Evolutionary conservation across 148 eudicot genomes (phyloP), one percentile per base, ranked within the genome.

Genomic region (Rhododendron williamsianum): DNA sequence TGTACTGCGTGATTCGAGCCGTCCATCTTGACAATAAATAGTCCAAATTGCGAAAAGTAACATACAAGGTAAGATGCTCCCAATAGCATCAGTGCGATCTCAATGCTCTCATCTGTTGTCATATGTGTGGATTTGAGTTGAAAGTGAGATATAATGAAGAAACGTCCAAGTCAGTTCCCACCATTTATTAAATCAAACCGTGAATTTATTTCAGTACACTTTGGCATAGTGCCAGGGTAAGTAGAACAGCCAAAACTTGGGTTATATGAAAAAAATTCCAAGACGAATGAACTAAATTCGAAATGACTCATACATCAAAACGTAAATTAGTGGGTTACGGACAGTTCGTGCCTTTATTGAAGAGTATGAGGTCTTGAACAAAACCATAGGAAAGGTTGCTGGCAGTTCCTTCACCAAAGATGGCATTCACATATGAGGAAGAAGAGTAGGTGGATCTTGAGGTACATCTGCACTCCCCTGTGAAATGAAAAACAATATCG

Each of bases 401-500:
- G 73, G 63, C 41, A 73, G 21, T 52, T 54, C 63, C 23, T 81
- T 72, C 58, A 79, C 23, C 83, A 45, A 73, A 48, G 18, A 69
- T 49, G 10, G 13, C 33, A 86, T 35, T 87, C 89, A 93, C 83
- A 92, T 84, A 71, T 88, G 85, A 76, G 98, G 98, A 60, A 94
- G 90, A 85, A 86, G 86, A 30, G 98, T 94, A 9, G 91, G 87
- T 49, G 92, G 93, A 83, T 93, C 94, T 41, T 91, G 84, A 10
- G 94, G 92, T 58, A 89, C 90, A 83, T 94, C 96, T 10, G 91
- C 82, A 89, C 92, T 93, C 81, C 76, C 98, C 95, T 93, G 92
- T 79, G 73, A 89, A 86, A 78, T 19, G 82, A 11, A 51, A 16
- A 84, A 58, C 12, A 23, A 78, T 33, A 25, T n/a, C 33, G 41